phyloP scores from a whole-genome alignment of 805 yeast genomes.

The Ogataea kodamae region DNA sequence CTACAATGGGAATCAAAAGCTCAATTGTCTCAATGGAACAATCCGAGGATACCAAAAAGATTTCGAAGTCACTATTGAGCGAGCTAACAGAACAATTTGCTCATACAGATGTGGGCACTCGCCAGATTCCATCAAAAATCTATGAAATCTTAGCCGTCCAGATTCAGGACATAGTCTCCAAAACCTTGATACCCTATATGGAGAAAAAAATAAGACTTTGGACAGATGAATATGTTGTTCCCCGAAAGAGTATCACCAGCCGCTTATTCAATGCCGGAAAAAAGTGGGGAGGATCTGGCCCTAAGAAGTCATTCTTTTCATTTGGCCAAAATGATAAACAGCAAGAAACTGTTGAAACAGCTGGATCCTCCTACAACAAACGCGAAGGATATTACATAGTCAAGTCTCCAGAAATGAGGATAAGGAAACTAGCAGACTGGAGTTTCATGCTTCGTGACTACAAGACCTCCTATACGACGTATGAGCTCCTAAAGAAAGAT shows the following conservation, averaged over 20 bases:
- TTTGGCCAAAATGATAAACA: slow-evolving; percentile 24
- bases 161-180: slow-evolving; percentile 45
- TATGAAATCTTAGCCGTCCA: slow-evolving; percentile 34
- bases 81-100: slow-evolving; percentile 47
- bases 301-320: slow-evolving; percentile 32
- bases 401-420: slow-evolving; percentile 63
- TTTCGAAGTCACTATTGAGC: slow-evolving; percentile 33
- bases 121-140: slow-evolving; percentile 15
- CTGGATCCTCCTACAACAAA: slow-evolving; percentile 38
- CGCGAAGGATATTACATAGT: slow-evolving; percentile 58
- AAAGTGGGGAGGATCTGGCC: slow-evolving; percentile 44
- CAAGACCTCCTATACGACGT: slow-evolving; percentile 75
- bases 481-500: slow-evolving; percentile 79
- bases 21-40: slow-evolving; percentile 18
- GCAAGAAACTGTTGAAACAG: slow-evolving; percentile 3
- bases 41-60: slow-evolving; percentile 4
- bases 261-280: slow-evolving; percentile 62
- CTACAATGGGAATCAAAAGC: slow-evolving; percentile 21
- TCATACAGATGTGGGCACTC: slow-evolving; percentile 5
- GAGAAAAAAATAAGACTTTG: slow-evolving; percentile 73
- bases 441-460: slow-evolving; percentile 87
- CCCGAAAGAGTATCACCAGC: slow-evolving; percentile 73
- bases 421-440: slow-evolving; percentile 89
- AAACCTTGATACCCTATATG: slow-evolving; percentile 75
- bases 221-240: slow-evolving; percentile 79